Evolutionary conservation across 805 yeast species (phyloP).

Genomic region (Tetrapisispora phaffii): DNA sequence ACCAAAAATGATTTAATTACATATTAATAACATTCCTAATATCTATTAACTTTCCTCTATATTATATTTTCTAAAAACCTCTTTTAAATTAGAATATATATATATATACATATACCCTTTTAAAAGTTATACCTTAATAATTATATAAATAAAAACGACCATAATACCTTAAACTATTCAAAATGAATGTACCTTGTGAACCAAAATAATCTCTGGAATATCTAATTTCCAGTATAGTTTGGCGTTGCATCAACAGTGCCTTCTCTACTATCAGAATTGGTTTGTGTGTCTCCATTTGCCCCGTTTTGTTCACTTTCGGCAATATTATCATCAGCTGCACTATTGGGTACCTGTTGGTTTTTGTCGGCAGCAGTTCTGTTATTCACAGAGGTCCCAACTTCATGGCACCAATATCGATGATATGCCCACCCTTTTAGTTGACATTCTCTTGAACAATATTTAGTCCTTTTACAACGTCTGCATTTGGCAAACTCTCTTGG

Average conservation of each 20-base stretch:
- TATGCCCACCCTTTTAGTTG: conserved; percentile 87
- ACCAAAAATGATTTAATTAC: background rate
- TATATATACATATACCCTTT: background rate
- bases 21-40: background rate
- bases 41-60: background rate
- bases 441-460: conserved; percentile 88
- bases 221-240: background rate
- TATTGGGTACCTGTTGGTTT: background rate
- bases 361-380: background rate
- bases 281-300: background rate
- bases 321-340: background rate
- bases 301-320: background rate
- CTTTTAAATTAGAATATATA: background rate
- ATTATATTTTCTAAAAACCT: background rate
- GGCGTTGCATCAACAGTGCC: background rate
- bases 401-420: conserved; percentile 90
- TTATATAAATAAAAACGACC: background rate
- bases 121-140: background rate
- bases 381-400: conserved; percentile 23
- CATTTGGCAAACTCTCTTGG: conserved; percentile 94
- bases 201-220: background rate
- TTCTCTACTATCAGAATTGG: conserved; percentile 1
- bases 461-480: conserved; percentile 85
- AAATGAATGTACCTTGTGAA: background rate
- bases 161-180: background rate